A percentile compares a stretch with the other conserved stretches of the same genome.
phyloP scores from a whole-genome alignment of 345 rosid species.

The Citrus unshiu region DNA sequence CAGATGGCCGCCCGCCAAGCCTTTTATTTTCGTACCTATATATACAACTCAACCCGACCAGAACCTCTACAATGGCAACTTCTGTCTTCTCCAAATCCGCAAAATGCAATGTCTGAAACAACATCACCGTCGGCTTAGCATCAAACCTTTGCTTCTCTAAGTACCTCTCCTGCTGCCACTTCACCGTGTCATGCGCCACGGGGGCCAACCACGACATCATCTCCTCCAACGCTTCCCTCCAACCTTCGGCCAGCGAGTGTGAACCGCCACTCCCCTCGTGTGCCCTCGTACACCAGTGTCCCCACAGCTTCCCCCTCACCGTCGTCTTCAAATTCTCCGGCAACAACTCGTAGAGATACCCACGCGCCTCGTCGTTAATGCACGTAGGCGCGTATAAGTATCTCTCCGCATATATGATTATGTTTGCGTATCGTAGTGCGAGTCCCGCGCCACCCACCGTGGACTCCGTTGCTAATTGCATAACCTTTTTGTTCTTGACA shows the following conservation, averaged over 20 bases:
- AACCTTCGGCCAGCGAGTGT: constrained; percentile 26
- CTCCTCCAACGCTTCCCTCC: constrained; percentile 42
- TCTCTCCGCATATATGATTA: constrained; percentile 31
- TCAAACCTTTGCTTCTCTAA: constrained; percentile 43
- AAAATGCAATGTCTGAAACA: constrained; percentile 48
- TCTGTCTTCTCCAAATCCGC: constrained; percentile 57
- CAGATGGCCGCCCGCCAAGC: not conserved
- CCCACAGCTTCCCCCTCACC: constrained; percentile 31
- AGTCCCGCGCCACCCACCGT: constrained; percentile 54
- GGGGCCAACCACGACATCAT: constrained; percentile 47
- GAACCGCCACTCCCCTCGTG: not conserved
- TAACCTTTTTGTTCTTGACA: not conserved
- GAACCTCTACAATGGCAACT: constrained; percentile 49
- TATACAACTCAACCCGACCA: constrained; percentile 52
- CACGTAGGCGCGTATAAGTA: constrained; percentile 23
- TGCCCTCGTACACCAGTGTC: constrained; percentile 15
- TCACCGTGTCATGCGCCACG: constrained; percentile 45
- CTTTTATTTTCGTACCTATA: constrained; percentile 27
- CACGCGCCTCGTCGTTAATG: constrained; percentile 33
- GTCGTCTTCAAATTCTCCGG: constrained; percentile 29
- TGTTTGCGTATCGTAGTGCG: constrained; percentile 38
- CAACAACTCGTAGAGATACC: constrained; percentile 34
- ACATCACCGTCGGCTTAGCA: constrained; percentile 32
- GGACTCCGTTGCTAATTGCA: constrained; percentile 19
- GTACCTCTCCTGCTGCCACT: constrained; percentile 51